These are phyloP conservation scores for Plasmodium adleri DNA, from an alignment of 169 alveolate genomes.

Conservation along the genomic window DNA sequence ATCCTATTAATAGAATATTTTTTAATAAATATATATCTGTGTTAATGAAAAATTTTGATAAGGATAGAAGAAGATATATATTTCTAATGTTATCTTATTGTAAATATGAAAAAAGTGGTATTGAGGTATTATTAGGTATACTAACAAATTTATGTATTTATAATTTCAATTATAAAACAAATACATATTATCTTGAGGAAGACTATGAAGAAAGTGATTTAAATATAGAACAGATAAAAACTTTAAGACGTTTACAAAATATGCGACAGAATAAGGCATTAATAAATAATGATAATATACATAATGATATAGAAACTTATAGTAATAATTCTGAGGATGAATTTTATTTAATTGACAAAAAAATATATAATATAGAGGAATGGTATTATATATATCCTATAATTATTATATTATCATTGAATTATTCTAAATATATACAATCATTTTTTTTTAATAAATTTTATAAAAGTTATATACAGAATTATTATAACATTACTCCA, in stretches of 20 bases:
- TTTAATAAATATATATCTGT: conserved; percentile 69
- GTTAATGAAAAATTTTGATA: conserved; percentile 59
- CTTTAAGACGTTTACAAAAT: conserved; percentile 2
- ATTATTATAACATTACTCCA: conserved; percentile 21
- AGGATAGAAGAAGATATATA: conserved; percentile 37
- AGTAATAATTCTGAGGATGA: conserved; percentile 22
- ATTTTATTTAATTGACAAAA: conserved; percentile 30
- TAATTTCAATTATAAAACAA: conserved; percentile 45
- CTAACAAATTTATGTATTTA: conserved; percentile 50
- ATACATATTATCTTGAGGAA: conserved; percentile 17
- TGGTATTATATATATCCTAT: conserved; percentile 55
- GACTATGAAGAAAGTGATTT: conserved; percentile 5
- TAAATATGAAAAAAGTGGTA: conserved; percentile 39
- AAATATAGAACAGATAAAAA: no score
- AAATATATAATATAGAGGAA: conserved; percentile 55
- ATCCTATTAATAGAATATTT: conserved; percentile 50
- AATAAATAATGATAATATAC: conserved; percentile 1
- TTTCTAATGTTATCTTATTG: conserved; percentile 56
- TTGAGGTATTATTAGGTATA: conserved; percentile 24
- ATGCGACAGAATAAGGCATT: conserved; percentile 11
- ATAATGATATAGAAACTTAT: conserved; percentile 7
- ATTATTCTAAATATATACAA: conserved; percentile 16
- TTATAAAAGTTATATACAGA: conserved; percentile 19
- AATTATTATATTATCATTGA: conserved; percentile 36
- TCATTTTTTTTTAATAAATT: conserved; percentile 52